Percentiles rank a stretch among this genome's conserved stretches.
phyloP scores from a whole-genome alignment of 2,329 filamentous ascomycete genomes.

The Aspergillus bombycis region DNA sequence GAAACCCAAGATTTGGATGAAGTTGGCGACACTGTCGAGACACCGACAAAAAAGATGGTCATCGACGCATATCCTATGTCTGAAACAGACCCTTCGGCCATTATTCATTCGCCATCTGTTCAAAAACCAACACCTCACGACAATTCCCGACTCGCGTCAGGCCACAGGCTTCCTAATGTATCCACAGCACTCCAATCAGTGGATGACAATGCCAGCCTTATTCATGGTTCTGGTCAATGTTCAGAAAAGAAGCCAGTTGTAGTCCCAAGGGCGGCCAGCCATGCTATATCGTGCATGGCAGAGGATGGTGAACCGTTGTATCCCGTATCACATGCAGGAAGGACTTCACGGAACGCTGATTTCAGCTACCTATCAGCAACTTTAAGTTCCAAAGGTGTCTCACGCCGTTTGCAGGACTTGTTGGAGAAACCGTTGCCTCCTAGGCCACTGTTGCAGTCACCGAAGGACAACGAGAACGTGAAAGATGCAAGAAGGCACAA shows the following conservation, averaged over 20 bases:
- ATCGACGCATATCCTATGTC: not conserved
- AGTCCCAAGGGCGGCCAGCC: conserved; percentile 29
- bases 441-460: conserved; percentile 22
- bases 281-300: conserved; percentile 50
- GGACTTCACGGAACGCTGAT: not conserved
- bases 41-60: conserved; percentile 44
- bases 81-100: not conserved
- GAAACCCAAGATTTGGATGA: conserved; percentile 66
- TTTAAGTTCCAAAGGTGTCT: not conserved
- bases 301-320: conserved; percentile 52
- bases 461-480: not conserved
- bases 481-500: not conserved
- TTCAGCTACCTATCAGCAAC: not conserved
- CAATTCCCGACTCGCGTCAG: not conserved
- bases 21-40: conserved; percentile 43
- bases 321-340: not conserved
- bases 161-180: conserved; percentile 1
- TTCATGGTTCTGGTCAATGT: conserved; percentile 6
- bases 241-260: conserved; percentile 41
- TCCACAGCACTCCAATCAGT: conserved; percentile 29
- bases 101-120: not conserved
- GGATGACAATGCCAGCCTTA: conserved; percentile 29
- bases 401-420: conserved; percentile 36
- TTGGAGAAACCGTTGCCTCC: conserved; percentile 33
- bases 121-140: not conserved